phyloP scores from a whole-genome alignment of 2,329 filamentous ascomycete species.

The Thielaviopsis ethacetica region DNA sequence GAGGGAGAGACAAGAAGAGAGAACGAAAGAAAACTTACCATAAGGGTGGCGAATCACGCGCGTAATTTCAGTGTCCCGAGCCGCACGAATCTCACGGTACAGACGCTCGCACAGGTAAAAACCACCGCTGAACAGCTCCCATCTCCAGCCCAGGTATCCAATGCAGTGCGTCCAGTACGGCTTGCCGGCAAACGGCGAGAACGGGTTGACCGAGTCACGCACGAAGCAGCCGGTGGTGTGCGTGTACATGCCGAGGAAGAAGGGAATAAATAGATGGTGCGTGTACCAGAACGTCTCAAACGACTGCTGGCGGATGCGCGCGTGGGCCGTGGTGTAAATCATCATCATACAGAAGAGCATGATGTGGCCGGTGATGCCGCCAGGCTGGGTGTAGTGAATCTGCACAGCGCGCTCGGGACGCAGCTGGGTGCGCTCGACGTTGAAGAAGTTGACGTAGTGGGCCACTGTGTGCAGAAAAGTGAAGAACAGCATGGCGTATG shows the following conservation, averaged over 20 bases:
- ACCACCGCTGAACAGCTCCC: slow-evolving; percentile 76
- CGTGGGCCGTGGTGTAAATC: slow-evolving; percentile 92
- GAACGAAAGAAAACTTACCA: slow-evolving; percentile 35
- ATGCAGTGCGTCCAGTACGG: slow-evolving; percentile 85
- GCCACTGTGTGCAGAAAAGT: slow-evolving; percentile 57
- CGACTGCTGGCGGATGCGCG: slow-evolving; percentile 86
- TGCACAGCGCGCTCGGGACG: slow-evolving; percentile 66
- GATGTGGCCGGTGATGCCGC: slow-evolving; percentile 86
- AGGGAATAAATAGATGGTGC: slow-evolving; percentile 95
- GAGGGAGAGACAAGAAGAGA: background rate
- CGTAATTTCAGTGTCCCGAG: slow-evolving; percentile 74
- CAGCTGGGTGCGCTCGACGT: slow-evolving; percentile 74
- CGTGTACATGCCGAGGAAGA: slow-evolving; percentile 83
- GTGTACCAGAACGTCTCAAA: slow-evolving; percentile 99
- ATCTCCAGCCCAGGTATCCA: slow-evolving; percentile 92
- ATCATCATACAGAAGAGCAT: slow-evolving; percentile 99
- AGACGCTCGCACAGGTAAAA: slow-evolving; percentile 78
- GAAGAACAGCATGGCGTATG: slow-evolving; percentile 76
- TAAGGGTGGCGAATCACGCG: slow-evolving; percentile 93
- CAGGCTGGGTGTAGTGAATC: slow-evolving; percentile 80
- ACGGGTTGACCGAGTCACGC: slow-evolving; percentile 53
- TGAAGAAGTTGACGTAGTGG: slow-evolving; percentile 98
- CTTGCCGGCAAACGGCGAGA: slow-evolving; percentile 71
- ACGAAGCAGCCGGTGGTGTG: slow-evolving; percentile 96
- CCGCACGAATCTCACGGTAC: slow-evolving; percentile 75